Percentiles rank a stretch among this genome's conserved stretches.
These are phyloP conservation scores for Cladorrhinum sp. DNA, from an alignment of 2,329 filamentous ascomycete species.

Conservation along the genomic window DNA sequence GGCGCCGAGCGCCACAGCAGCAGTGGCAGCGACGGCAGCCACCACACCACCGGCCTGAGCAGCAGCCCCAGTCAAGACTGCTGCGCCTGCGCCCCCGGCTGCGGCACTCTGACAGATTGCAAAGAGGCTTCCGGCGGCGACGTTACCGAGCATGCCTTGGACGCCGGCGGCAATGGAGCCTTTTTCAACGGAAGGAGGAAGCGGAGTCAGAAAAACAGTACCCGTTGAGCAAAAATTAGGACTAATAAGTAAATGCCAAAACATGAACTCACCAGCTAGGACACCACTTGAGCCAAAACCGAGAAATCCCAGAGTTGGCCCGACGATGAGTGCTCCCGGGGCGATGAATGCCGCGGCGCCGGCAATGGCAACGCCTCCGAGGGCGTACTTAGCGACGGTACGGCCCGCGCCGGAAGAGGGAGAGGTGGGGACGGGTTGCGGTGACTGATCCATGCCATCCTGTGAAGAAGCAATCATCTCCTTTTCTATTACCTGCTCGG, in stretches of 20 bases:
- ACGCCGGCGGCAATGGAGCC: neutral
- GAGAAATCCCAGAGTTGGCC: neutral
- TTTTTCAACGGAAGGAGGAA: too few relatives aligned
- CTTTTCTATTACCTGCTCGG: too few relatives aligned
- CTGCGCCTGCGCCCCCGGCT: neutral
- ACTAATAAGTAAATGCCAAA: too few relatives aligned
- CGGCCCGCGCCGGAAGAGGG: too few relatives aligned
- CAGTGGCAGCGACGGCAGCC: neutral
- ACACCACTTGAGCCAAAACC: neutral
- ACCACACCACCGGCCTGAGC: neutral
- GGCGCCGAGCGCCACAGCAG: neutral
- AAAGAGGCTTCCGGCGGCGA: neutral
- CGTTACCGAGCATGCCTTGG: conserved; percentile 1
- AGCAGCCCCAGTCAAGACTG: neutral
- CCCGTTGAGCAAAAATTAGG: too few relatives aligned
- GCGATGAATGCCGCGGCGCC: neutral
- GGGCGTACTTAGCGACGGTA: neutral
- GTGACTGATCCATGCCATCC: too few relatives aligned
- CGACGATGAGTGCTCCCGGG: neutral
- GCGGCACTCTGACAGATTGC: neutral
- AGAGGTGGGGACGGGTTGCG: too few relatives aligned
- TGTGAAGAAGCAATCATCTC: too few relatives aligned
- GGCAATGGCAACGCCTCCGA: neutral
- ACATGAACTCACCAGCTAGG: neutral
- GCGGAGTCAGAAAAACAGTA: too few relatives aligned